Conservation (phyloP, 2,329 filamentous ascomycete species). For the Verticillium isaacii region DNA sequence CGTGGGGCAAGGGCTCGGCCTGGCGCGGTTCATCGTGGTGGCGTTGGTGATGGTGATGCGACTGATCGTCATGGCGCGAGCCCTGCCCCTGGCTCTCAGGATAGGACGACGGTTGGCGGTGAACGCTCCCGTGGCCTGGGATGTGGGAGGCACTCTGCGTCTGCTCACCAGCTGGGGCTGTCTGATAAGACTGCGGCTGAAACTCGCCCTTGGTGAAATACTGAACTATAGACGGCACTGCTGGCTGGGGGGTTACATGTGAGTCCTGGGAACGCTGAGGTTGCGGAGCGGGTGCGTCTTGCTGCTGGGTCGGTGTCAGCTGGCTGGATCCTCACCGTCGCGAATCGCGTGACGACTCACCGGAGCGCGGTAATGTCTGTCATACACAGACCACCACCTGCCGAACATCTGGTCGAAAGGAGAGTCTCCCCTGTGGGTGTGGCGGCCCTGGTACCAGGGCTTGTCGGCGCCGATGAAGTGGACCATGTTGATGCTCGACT, state of each 20-base stretch:
- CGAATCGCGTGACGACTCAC: constrained; percentile 27
- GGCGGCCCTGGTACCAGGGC: constrained; percentile 71
- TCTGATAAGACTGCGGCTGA: constrained; percentile 25
- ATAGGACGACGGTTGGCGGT: constrained; percentile 18
- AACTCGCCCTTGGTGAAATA: constrained; percentile 53
- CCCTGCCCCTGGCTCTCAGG: constrained; percentile 9
- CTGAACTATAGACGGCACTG: constrained; percentile 35
- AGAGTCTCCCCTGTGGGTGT: constrained; percentile 46
- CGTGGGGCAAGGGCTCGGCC: constrained; percentile 14
- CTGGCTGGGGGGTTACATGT: neutral
- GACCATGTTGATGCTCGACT: constrained; percentile 81
- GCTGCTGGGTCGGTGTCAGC: constrained; percentile 4
- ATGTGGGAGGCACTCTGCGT: constrained; percentile 18
- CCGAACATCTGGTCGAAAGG: constrained; percentile 80
- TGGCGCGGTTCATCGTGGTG: constrained; percentile 15
- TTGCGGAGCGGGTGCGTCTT: neutral
- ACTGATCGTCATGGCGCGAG: constrained; percentile 4
- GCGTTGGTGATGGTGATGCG: constrained; percentile 10
- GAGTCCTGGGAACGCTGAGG: neutral
- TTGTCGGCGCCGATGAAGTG: constrained; percentile 94
- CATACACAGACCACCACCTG: constrained; percentile 93
- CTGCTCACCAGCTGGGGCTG: constrained; percentile 25
- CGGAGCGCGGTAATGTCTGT: constrained; percentile 67
- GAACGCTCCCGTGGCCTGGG: constrained; percentile 15
- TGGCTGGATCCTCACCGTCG: neutral